A percentile compares a stretch with the other conserved stretches of the same genome.
phyloP scores from a whole-genome alignment of 2,329 filamentous ascomycete genomes.

The Colletotrichum kahawae region DNA sequence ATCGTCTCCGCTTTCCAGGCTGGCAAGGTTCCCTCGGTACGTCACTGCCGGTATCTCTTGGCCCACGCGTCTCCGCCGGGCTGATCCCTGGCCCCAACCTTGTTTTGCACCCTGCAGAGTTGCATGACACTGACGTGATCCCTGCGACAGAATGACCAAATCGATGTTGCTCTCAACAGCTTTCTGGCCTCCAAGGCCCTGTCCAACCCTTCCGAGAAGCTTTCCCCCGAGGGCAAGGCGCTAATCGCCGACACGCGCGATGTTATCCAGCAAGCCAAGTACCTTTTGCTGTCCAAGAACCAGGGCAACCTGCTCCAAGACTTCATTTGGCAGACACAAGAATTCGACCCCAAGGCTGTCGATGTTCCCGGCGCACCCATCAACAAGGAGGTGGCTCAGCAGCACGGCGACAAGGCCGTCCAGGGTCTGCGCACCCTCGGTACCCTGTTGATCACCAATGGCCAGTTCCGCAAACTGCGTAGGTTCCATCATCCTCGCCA shows the following conservation, averaged over 20 bases:
- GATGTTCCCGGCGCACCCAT: conserved; percentile 69
- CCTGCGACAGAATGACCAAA: conserved; percentile 79
- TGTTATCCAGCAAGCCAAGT: conserved; percentile 84
- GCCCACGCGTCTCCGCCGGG: not conserved
- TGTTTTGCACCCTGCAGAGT: not conserved
- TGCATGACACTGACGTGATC: conserved; percentile 9
- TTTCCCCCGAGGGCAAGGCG: conserved; percentile 82
- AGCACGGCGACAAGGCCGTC: conserved; percentile 83
- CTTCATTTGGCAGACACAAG: conserved; percentile 92
- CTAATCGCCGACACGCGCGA: conserved; percentile 79
- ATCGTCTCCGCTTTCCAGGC: conserved; percentile 84
- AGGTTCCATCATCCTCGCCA: conserved; percentile 42
- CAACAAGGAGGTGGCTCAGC: conserved; percentile 76
- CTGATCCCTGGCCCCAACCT: not conserved
- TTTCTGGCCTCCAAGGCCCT: conserved; percentile 76
- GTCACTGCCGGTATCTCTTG: conserved; percentile 33
- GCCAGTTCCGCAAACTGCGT: conserved; percentile 91
- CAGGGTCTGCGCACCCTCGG: conserved; percentile 88
- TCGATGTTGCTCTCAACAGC: conserved; percentile 92
- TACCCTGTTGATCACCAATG: conserved; percentile 90
- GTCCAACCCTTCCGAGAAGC: conserved; percentile 71
- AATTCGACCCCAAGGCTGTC: conserved; percentile 70
- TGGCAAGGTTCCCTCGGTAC: conserved; percentile 89
- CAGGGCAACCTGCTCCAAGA: conserved; percentile 93
- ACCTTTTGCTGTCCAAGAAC: conserved; percentile 90